Base-by-base conservation (phyloP, 176 grass and related monocot genomes). In the Cenchrus fungigraminus region DNA sequence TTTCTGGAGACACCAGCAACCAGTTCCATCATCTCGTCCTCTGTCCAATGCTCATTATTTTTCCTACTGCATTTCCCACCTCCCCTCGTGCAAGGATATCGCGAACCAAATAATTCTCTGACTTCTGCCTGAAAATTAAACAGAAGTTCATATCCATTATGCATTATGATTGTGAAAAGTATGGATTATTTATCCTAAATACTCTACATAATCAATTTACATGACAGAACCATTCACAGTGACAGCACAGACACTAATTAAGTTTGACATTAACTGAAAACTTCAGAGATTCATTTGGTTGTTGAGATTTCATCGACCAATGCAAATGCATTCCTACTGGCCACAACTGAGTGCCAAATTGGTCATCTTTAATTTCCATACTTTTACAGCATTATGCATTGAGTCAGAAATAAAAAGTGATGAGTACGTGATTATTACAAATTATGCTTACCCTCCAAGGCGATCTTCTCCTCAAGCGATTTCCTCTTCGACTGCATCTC, bases 361-460 rank as follows among this genome's bases (percentile, higher is more conserved):
- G 7, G 47, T 17, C 15, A 54, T 15, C 14, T 74, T 32, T 52
- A 40, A 40, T 40, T 40, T 40, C 13, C 15, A 32, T 34, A 6
- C 0, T 53, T 51, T 28, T 31, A 73, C 12, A 52, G 31, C 8
- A 31, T 29, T 53, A 9, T 54, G 65, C 13, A 43, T 4, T 4
- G 34, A 68, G 17, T 42, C 0, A 9, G 34, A 19, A 68, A 40
- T 40, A 67, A 3, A 17, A 3, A 17, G 2, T 22, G 17, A 13
- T 15, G 17, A 59, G 8, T 25, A 25, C 25, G 25, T 37, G 14
- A n/a, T 44, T 13, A 63, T 47, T 47, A 5, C 2, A 42, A 9
- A 49, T 79, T 45, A 29, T 79, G 58, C 76, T 49, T 62, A 64
- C 76, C n/a, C n/a, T 43, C 76, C 76, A 79, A 4, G n/a, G 47